These are phyloP conservation scores for Capsicum rhomboideum DNA, from an alignment of 257 asterid genomes.

Conservation along the genomic window DNA sequence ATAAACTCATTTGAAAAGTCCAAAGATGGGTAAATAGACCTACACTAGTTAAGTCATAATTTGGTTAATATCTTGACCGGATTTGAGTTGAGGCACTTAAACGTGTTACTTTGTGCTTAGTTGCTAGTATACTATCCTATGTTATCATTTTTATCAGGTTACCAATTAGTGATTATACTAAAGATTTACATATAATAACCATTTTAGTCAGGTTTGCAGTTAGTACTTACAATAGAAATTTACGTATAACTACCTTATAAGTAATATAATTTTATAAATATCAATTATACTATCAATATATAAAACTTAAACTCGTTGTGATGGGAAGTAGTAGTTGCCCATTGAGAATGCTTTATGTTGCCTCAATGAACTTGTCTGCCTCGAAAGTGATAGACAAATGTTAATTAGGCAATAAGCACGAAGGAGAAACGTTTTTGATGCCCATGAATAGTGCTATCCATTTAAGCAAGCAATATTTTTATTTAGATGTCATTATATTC, in stretches of 20 bases:
- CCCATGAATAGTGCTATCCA: neutral
- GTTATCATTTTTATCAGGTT: neutral
- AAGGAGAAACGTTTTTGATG: neutral
- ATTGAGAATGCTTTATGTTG: neutral
- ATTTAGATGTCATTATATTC: neutral
- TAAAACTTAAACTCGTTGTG: neutral
- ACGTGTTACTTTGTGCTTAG: neutral
- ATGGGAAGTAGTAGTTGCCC: neutral
- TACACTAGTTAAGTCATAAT: neutral
- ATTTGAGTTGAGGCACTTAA: neutral
- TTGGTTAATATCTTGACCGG: neutral
- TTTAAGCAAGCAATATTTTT: neutral
- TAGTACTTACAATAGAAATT: neutral
- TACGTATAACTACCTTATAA: neutral
- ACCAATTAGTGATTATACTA: neutral
- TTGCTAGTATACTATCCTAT: neutral
- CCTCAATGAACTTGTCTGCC: neutral
- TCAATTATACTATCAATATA: neutral
- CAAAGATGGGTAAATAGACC: neutral
- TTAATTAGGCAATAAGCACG: neutral
- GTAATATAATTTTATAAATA: neutral
- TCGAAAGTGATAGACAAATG: constrained; percentile 2
- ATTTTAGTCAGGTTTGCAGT: neutral
- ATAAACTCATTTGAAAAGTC: neutral
- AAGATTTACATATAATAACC: neutral